phyloP scores from a whole-genome alignment of 1,284 basidiomycete genomes.

The Tremellales sp. region DNA sequence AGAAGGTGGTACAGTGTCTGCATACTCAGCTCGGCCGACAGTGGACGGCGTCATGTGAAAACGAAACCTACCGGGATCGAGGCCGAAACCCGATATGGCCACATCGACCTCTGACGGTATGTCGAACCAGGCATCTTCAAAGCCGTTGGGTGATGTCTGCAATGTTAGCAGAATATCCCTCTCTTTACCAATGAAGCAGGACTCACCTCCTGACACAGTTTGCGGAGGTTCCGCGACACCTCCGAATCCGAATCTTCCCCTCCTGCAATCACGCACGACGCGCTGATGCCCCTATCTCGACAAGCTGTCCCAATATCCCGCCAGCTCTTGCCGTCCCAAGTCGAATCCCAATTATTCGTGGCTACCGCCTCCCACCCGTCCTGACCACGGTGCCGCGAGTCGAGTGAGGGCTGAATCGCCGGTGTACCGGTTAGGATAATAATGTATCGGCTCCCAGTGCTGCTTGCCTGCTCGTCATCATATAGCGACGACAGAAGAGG shows the following conservation, averaged over 20 bases:
- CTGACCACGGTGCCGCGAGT: not conserved
- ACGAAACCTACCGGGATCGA: constrained; percentile 13
- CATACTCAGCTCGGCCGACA: not conserved
- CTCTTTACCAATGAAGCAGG: not conserved
- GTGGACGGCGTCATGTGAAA: not conserved
- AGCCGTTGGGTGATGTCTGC: constrained; percentile 6
- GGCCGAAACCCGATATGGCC: constrained; percentile 12
- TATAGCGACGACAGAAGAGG: constrained; percentile 13
- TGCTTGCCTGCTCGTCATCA: too few relatives aligned
- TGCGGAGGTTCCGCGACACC: constrained; percentile 5
- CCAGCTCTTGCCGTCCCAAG: constrained; percentile 15
- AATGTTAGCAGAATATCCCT: not conserved
- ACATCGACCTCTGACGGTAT: constrained; percentile 14
- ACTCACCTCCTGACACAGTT: constrained; percentile 15
- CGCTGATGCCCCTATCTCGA: constrained; percentile 10
- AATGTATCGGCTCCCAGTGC: not conserved
- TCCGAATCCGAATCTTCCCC: not conserved
- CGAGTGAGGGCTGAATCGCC: not conserved
- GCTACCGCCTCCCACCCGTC: not conserved
- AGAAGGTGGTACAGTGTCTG: constrained; percentile 4
- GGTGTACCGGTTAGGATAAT: constrained; percentile 1
- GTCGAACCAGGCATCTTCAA: constrained; percentile 22
- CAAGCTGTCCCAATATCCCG: constrained; percentile 3
- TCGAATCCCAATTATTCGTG: constrained; percentile 9
- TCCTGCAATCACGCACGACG: constrained; percentile 13